These are phyloP conservation scores for Aspergillus panamensis DNA, from an alignment of 495 filamentous ascomycete genomes.

Conservation along the genomic window DNA sequence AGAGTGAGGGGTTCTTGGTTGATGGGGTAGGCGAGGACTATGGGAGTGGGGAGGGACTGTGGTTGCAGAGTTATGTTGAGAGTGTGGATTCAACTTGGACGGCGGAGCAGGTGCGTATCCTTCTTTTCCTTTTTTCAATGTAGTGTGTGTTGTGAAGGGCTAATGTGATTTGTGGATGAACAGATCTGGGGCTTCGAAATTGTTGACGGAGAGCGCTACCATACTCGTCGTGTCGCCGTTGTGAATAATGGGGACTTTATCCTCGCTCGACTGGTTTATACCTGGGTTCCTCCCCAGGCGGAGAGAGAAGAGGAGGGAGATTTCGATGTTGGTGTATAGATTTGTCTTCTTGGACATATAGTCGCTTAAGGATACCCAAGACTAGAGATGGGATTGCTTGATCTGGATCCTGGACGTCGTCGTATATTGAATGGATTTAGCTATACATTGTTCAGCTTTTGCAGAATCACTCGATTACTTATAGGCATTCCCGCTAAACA, in stretches of 20 bases:
- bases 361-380: too few relatives aligned
- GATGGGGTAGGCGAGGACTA: constrained; percentile 36
- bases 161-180: neutral
- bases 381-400: too few relatives aligned
- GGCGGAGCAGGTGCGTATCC: constrained; percentile 44
- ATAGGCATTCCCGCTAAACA: too few relatives aligned
- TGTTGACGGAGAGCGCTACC: constrained; percentile 57
- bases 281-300: constrained; percentile 40
- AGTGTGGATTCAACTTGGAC: constrained; percentile 45
- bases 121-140: neutral
- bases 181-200: constrained; percentile 64
- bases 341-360: too few relatives aligned
- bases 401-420: neutral
- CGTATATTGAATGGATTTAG: neutral
- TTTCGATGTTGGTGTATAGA: neutral
- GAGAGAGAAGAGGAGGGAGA: neutral
- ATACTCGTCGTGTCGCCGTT: constrained; percentile 64
- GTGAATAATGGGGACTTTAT: constrained; percentile 59
- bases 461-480: neutral
- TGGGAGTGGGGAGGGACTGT: constrained; percentile 40
- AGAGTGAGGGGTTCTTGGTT: constrained; percentile 35
- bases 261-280: constrained; percentile 70
- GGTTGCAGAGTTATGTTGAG: constrained; percentile 46
- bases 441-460: neutral
- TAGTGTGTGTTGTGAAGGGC: neutral